A percentile compares a stretch with the other conserved stretches of the same genome.
phyloP scores from a whole-genome alignment of 2,329 filamentous ascomycete genomes.

The Microcyclosporella mali region DNA sequence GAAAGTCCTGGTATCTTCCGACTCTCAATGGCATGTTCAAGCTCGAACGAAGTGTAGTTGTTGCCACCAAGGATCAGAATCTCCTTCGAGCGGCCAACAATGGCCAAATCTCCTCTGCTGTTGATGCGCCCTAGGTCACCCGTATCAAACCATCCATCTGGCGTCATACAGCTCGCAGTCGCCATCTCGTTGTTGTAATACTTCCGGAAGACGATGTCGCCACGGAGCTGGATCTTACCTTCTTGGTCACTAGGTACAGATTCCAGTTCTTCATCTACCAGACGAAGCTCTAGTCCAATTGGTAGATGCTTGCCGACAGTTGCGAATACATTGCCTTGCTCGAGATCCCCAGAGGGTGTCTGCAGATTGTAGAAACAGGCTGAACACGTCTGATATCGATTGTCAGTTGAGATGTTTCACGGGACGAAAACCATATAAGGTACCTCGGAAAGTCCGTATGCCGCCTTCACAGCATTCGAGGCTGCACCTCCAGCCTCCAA shows the following conservation, averaged over 20 bases:
- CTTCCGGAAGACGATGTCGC: constrained; percentile 33
- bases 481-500: constrained; percentile 12
- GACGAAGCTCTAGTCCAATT: constrained; percentile 9
- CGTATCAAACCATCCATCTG: constrained; percentile 35
- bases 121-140: constrained; percentile 19
- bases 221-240: constrained; percentile 11
- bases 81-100: constrained; percentile 19
- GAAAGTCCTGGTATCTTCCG: constrained; percentile 10
- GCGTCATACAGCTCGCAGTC: constrained; percentile 30
- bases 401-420: no score
- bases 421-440: no score
- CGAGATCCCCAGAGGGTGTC: constrained; percentile 14
- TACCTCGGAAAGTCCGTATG: constrained; percentile 17
- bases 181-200: constrained; percentile 32
- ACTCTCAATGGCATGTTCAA: constrained; percentile 19
- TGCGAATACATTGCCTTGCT: constrained; percentile 14
- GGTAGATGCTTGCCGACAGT: constrained; percentile 15
- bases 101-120: constrained; percentile 13
- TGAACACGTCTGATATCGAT: constrained; percentile 11
- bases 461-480: constrained; percentile 13
- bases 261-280: constrained; percentile 4
- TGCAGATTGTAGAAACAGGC: constrained; percentile 20
- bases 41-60: constrained; percentile 19
- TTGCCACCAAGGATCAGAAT: constrained; percentile 21
- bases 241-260: neutral